Evolutionary conservation across 208 protist species (phyloP).

Genomic region (Novymonas esmeraldas): DNA sequence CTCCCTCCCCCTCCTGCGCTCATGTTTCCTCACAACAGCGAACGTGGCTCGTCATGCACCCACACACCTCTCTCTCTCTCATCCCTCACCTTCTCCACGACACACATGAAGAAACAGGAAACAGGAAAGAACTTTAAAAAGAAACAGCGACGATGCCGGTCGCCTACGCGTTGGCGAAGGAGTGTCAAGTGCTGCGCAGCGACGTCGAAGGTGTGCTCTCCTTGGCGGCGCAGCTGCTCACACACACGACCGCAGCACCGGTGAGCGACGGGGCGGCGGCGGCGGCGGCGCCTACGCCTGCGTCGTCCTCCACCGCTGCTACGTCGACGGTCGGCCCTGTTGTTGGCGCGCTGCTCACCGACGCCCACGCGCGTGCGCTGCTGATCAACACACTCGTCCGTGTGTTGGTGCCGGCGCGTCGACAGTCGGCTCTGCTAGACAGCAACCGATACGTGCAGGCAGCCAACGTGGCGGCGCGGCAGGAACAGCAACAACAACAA

Average conservation of each 20-base stretch:
- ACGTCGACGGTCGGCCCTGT: constrained; percentile 5
- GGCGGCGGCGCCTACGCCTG: too few relatives aligned
- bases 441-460: constrained; percentile 57
- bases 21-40: too few relatives aligned
- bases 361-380: constrained; percentile 43
- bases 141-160: constrained; percentile 40
- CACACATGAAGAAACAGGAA: too few relatives aligned
- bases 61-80: background rate
- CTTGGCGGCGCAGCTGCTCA: constrained; percentile 36
- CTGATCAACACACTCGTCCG: constrained; percentile 59
- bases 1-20: too few relatives aligned
- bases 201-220: constrained; percentile 67
- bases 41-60: too few relatives aligned
- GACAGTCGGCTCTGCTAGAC: constrained; percentile 46
- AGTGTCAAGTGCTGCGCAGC: constrained; percentile 59
- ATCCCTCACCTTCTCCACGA: background rate
- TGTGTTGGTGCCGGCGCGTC: constrained; percentile 52
- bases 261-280: background rate
- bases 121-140: background rate
- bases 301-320: constrained; percentile 15
- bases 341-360: constrained; percentile 42
- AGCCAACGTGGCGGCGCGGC: constrained; percentile 7
- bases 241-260: background rate
- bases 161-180: constrained; percentile 45
- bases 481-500: constrained; percentile 5